phyloP scores from a whole-genome alignment of 345 rosid species.

The Citrus mangshanensis region DNA sequence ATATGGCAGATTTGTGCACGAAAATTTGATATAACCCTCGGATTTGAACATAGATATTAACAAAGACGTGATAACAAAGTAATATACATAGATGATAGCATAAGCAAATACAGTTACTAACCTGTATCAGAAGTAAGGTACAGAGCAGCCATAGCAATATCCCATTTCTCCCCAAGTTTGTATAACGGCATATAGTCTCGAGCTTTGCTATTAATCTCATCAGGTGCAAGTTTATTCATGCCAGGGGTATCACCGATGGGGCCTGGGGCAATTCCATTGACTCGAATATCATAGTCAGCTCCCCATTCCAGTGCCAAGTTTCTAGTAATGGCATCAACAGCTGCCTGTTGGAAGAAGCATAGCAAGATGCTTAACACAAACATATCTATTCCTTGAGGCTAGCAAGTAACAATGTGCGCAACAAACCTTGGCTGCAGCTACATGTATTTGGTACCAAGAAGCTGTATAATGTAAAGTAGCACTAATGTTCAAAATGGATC shows the following conservation, averaged over 20 bases:
- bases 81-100: neutral
- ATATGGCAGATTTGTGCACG: neutral
- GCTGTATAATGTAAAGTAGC: conserved; percentile 81
- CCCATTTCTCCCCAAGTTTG: conserved; percentile 78
- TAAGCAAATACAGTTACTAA: conserved; percentile 21
- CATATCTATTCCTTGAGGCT: neutral
- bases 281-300: conserved; percentile 56
- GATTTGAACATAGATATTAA: neutral
- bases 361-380: neutral
- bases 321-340: conserved; percentile 65
- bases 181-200: conserved; percentile 47
- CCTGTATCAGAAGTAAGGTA: conserved; percentile 72
- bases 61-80: neutral
- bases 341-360: conserved; percentile 49
- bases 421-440: conserved; percentile 80
- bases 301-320: conserved; percentile 89
- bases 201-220: conserved; percentile 48
- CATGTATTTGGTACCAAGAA: conserved; percentile 82
- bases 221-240: conserved; percentile 71
- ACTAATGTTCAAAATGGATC: conserved; percentile 68
- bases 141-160: conserved; percentile 81
- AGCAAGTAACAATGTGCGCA: neutral
- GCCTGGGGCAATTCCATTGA: conserved; percentile 82
- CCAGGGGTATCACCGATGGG: conserved; percentile 79
- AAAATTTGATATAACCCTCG: neutral